Base-by-base conservation (phyloP, 2,329 filamentous ascomycete genomes). In the Phaeosphaeriaceae sp. region DNA sequence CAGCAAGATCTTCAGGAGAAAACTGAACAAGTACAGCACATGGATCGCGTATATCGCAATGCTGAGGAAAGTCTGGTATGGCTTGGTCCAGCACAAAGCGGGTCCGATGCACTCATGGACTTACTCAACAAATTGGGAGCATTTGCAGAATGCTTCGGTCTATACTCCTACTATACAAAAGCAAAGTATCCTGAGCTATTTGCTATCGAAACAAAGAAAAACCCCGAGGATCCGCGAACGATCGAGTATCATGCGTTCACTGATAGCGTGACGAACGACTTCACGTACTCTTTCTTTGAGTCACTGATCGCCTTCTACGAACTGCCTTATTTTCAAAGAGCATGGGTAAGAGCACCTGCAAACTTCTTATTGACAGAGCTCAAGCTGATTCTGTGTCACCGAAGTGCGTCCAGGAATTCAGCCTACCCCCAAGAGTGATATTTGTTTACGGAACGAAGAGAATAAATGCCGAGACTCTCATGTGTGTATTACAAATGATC, bases 401-500 rank as follows among this genome's bases (percentile, higher is more conserved):
- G 13, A 36, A 47, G 45, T 20, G 21, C 7, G 45, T 50, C 9
- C 48, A 50, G 21, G 48, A 50, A 41, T 50, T 41, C 33, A 40
- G 27, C n/a, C 31, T 50, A n/a, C 48, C 48, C 2, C 48, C 48
- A 25, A 25, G 40, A 24, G 48, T 41, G 9, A 50, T 19, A 41
- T 24, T 50, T n/a, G 17, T 50, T 15, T 50, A 25, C 31, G 48
- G 48, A 9, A 40, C 27, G 27, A 50, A 41, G 22, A 21, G 27
- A 5, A 50, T 50, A 6, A 20, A 50, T 11, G 48, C 31, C 11
- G 48, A 50, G 21, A 50, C 48, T 21, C 48, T 50, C 20, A 50
- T 50, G 48, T 50, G 48, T n/a, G 48, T 50, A 9, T 24, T 50
- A 17, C 48, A 50, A 19, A 50, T 41, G 20, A 50, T 47, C 17